Conservation (phyloP, 2,329 filamentous ascomycete genomes). For the Penicillium aurantiogriseum region DNA sequence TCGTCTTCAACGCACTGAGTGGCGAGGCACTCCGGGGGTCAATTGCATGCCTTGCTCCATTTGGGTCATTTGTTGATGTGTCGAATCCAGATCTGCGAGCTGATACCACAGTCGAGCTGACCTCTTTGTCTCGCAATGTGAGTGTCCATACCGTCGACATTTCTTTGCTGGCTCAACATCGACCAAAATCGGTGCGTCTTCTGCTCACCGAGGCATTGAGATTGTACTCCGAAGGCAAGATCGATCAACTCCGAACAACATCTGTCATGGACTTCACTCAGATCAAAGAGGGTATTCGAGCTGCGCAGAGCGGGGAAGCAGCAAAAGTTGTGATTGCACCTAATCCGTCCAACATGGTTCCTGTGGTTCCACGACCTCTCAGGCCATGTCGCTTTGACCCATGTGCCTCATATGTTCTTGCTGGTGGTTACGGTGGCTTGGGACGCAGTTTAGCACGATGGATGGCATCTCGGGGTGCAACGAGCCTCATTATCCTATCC, state of each 20-base stretch:
- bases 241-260: neutral
- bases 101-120: slow-evolving; percentile 8
- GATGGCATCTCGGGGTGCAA: slow-evolving; percentile 23
- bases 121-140: slow-evolving; percentile 2
- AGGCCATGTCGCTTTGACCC: slow-evolving; percentile 16
- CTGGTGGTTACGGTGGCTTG: slow-evolving; percentile 25
- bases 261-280: slow-evolving; percentile 10
- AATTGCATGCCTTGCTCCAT: slow-evolving; percentile 17
- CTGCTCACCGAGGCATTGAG: slow-evolving; percentile 6
- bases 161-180: slow-evolving; percentile 4
- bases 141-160: slow-evolving; percentile 18
- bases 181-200: slow-evolving; percentile 3
- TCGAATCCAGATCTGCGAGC: neutral
- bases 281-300: slow-evolving; percentile 7
- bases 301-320: neutral
- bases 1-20: slow-evolving; percentile 19
- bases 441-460: slow-evolving; percentile 24
- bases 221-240: slow-evolving; percentile 7
- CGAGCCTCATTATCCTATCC: slow-evolving; percentile 21
- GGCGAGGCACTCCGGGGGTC: slow-evolving; percentile 18
- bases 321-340: slow-evolving; percentile 14
- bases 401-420: slow-evolving; percentile 21
- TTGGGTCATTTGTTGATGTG: slow-evolving; percentile 20
- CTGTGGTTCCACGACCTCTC: neutral
- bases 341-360: slow-evolving; percentile 5